phyloP scores from a whole-genome alignment of 2,329 filamentous ascomycete species.

The Pyricularia grisea region DNA sequence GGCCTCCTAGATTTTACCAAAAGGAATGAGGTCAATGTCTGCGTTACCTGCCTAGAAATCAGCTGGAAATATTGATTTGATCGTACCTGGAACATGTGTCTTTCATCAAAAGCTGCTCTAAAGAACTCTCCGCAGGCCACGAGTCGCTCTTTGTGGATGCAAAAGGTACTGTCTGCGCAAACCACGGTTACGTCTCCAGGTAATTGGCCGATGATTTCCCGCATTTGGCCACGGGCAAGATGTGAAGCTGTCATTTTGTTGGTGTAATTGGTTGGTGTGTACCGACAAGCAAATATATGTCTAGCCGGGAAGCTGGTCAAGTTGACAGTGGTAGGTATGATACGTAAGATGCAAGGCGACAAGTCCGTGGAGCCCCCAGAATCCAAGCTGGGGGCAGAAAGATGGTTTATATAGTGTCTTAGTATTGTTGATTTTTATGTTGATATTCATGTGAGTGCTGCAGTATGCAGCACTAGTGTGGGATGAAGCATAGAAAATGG shows the following conservation, averaged over 20 bases:
- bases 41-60: not conserved
- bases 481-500: no score
- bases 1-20: not conserved
- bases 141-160: not conserved
- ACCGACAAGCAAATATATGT: not conserved
- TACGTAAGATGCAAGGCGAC: not conserved
- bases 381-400: not conserved
- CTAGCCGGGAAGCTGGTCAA: not conserved
- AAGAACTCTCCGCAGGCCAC: not conserved
- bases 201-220: not conserved
- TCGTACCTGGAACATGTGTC: not conserved
- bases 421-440: constrained; percentile 12
- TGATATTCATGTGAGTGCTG: no score
- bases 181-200: not conserved
- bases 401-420: not conserved
- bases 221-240: not conserved
- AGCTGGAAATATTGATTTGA: not conserved
- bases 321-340: not conserved
- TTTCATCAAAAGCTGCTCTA: not conserved
- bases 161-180: not conserved
- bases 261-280: not conserved
- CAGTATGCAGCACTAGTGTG: no score
- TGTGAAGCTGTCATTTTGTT: not conserved
- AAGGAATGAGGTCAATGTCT: not conserved
- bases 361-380: not conserved